These are phyloP conservation scores for Calonectria crousiana DNA, from an alignment of 2,329 filamentous ascomycete genomes.

Conservation along the genomic window DNA sequence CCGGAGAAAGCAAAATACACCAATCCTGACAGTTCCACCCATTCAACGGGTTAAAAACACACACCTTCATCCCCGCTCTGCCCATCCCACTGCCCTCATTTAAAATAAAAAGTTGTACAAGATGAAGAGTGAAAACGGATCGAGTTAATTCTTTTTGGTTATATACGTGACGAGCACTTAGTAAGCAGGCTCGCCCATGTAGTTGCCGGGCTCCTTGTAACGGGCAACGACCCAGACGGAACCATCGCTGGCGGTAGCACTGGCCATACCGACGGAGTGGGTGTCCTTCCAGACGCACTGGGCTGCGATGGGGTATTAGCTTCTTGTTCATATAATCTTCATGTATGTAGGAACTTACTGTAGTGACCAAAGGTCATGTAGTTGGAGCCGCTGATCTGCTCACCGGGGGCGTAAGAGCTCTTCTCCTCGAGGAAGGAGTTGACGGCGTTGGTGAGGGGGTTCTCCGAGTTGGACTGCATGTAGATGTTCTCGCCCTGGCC, in stretches of 20 bases:
- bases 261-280: constrained; percentile 38
- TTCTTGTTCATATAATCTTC: background rate
- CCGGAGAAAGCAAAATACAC: background rate
- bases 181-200: constrained; percentile 35
- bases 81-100: background rate
- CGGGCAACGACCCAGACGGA: constrained; percentile 36
- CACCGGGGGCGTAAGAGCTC: constrained; percentile 31
- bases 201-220: constrained; percentile 37
- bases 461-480: constrained; percentile 22
- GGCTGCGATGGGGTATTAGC: background rate
- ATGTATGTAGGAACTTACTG: constrained; percentile 19
- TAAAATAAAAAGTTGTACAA: background rate
- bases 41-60: background rate
- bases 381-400: constrained; percentile 32
- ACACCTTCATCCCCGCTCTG: background rate
- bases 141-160: background rate
- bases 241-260: constrained; percentile 26
- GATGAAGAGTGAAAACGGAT: background rate
- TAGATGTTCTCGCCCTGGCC: constrained; percentile 40
- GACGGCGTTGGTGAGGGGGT: constrained; percentile 29
- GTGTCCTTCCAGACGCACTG: constrained; percentile 38
- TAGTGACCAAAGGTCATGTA: constrained; percentile 39
- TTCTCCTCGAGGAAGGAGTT: constrained; percentile 38
- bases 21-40: background rate
- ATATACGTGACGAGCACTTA: constrained; percentile 13